Conservation (phyloP, 2,329 filamentous ascomycete species). For the Botryotinia narcissicola region DNA sequence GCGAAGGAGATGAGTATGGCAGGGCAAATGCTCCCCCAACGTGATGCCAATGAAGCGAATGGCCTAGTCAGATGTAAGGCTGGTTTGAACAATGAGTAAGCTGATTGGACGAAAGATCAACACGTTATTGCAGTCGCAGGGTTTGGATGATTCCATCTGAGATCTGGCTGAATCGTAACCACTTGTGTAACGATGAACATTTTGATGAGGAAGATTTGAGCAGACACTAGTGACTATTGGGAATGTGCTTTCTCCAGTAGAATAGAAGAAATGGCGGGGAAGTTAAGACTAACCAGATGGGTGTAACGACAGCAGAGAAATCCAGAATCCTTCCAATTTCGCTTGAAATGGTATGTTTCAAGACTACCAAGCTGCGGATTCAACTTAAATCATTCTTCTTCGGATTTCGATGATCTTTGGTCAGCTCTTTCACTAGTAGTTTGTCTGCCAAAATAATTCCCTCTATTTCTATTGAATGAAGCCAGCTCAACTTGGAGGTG, state of each 20-base stretch:
- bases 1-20: neutral
- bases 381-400: neutral
- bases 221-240: neutral
- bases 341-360: neutral
- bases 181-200: neutral
- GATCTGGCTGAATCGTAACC: neutral
- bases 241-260: neutral
- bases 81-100: neutral
- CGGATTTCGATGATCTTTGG: neutral
- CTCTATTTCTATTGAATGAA: neutral
- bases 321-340: conserved; percentile 2
- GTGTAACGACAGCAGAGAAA: neutral
- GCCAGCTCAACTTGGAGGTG: neutral
- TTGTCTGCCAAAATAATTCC: neutral
- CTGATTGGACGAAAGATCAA: neutral
- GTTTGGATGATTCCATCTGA: neutral
- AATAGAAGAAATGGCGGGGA: neutral
- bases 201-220: neutral
- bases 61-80: neutral
- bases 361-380: neutral
- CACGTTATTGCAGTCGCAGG: neutral
- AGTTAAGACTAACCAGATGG: neutral
- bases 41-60: neutral
- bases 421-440: neutral
- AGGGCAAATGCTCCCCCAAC: neutral